Evolutionary conservation across 352 stramenopile species (phyloP), one percentile per base, ranked within the genome.

Genomic region (Pythium chondricola): DNA sequence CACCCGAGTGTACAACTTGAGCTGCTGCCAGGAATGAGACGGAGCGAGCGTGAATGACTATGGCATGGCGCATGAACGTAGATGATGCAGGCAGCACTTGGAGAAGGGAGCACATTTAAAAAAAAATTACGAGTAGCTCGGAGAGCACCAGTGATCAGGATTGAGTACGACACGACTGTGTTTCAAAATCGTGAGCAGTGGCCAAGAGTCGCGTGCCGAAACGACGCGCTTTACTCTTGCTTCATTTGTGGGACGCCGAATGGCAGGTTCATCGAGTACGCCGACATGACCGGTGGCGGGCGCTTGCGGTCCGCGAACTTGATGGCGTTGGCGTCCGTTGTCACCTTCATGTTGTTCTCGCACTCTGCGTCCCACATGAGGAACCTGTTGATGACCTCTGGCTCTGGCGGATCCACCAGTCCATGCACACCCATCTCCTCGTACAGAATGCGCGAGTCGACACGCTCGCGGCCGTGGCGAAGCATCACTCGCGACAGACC

Each of bases 251-350:
- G 60, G 1, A 33, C 27, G 26, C 54, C 16, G 29, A 82, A 77
- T 0, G 73, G 73, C 33, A 85, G 56, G 61, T 85, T 85, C 70
- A 85, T 85, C n/a, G 73, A 85, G 59, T 82, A 61, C 18, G 61
- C 50, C n/a, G 70, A 82, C 21, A 82, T 48, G 18, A 78, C 48
- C 0, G 58, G 43, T 10, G 70, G 73, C 6, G 50, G 50, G 26
- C 62, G 60, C 33, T 60, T 58, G 17, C 40, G 60, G 43, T 62
- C 58, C 10, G 38, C 54, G 26, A 57, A 77, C 14, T 37, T 26
- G 25, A 60, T 46, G 14, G 64, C 56, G 38, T 80, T 77, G 14
- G 37, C 22, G 14, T 70, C 68, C 18, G 59, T 49, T 3, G 65
- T 69, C 21, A 44, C 21, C 65, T 87, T 85, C 75, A 87, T 87